These are phyloP conservation scores for Excoecaria cochinchinensis DNA, from an alignment of 345 rosid species.

Conservation along the genomic window DNA sequence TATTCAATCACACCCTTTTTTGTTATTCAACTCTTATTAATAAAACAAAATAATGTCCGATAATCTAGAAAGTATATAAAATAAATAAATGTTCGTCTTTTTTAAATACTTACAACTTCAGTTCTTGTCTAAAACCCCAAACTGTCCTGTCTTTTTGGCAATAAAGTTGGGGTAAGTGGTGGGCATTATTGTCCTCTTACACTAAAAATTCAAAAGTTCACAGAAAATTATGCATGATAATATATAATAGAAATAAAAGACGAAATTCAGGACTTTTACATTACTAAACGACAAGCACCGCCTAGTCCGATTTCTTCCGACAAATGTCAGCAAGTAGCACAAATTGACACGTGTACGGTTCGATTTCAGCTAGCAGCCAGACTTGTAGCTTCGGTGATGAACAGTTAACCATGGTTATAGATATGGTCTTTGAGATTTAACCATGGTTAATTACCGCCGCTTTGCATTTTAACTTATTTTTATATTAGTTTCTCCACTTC, in stretches of 20 bases:
- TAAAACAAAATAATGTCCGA: not conserved
- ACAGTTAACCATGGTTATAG: constrained; percentile 19
- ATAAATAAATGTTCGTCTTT: not conserved
- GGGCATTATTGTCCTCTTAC: not conserved
- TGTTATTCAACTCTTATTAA: not conserved
- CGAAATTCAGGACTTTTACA: constrained; percentile 9
- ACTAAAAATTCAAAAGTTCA: not conserved
- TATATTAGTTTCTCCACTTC: constrained; percentile 7
- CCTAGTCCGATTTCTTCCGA: constrained; percentile 47
- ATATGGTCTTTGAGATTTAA: not conserved
- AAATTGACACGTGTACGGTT: constrained; percentile 48
- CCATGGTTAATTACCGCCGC: constrained; percentile 29
- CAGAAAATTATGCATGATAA: constrained; percentile 5
- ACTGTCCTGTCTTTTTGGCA: not conserved
- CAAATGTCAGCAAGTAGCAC: constrained; percentile 37
- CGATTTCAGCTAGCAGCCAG: constrained; percentile 15
- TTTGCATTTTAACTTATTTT: not conserved
- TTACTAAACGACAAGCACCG: constrained; percentile 58
- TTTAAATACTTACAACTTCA: not conserved
- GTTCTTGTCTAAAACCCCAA: not conserved
- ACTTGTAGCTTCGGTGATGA: not conserved
- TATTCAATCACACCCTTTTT: too few species aligned
- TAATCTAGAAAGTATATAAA: not conserved
- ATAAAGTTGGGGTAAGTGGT: not conserved
- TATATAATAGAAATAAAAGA: not conserved